Evolutionary conservation across 257 asterid species (phyloP).

Genomic region (Jacaranda mimosifolia): DNA sequence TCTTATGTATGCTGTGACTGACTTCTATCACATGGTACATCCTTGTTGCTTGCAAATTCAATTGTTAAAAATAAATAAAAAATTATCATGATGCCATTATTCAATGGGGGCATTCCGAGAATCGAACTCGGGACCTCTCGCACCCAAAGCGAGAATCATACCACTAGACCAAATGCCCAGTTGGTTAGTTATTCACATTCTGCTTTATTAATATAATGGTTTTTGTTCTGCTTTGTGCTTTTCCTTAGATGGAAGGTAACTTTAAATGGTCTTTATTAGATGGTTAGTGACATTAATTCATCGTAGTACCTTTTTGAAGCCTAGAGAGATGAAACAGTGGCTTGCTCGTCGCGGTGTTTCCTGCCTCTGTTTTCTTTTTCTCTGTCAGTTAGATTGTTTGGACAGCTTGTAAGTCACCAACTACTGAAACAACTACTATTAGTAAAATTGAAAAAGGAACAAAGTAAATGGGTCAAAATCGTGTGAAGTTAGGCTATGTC

Average conservation of each 20-base stretch:
- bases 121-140: constrained; percentile 88
- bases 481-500: too few relatives aligned
- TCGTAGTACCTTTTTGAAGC: too few relatives aligned
- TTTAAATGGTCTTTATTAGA: too few relatives aligned
- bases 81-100: not conserved
- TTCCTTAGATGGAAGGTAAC: not conserved
- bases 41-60: not conserved
- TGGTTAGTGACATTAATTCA: too few relatives aligned
- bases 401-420: too few relatives aligned
- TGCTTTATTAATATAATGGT: not conserved
- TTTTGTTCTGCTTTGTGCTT: not conserved
- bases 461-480: too few relatives aligned
- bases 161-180: constrained; percentile 94
- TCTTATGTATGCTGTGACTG: not conserved
- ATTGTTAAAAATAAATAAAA: not conserved
- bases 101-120: constrained; percentile 81
- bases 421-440: too few relatives aligned
- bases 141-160: constrained; percentile 94
- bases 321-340: too few relatives aligned
- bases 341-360: too few relatives aligned
- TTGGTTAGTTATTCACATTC: not conserved
- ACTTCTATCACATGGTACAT: not conserved
- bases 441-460: too few relatives aligned
- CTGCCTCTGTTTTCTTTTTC: too few relatives aligned
- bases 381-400: too few relatives aligned